Base-by-base conservation (phyloP, 2,329 filamentous ascomycete genomes). In the Arthrobotrys pseudoclavata region DNA sequence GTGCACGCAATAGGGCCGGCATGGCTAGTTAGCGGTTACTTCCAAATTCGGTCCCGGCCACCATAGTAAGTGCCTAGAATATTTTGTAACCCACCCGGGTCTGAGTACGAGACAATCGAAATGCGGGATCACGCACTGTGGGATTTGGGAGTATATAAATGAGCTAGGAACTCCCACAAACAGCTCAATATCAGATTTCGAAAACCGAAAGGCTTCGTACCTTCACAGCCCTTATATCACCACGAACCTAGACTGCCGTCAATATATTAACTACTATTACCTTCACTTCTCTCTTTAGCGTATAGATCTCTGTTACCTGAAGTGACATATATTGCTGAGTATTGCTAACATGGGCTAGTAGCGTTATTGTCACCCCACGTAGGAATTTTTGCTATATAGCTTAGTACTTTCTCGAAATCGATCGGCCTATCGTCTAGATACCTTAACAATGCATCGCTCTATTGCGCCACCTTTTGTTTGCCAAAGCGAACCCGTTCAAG, bases 401-500 rank as follows among this genome's bases (percentile, higher is more conserved):
- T 24, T 47, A 22, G 31, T 34, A 10, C 13, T n/a, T 42, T 12
- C 37, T 42, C 37, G 42, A 5, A 12, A 45, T n/a, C 15, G 15
- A 6, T 37, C 26, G 34, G 26, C 2, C 12, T 0, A 6, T 18
- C 20, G 7, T 24, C 15, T 20, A n/a, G 7, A 48, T 12, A 12
- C 31, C 6, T 26, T n/a, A 61, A 62, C 20, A 22, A 74, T 74
- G 69, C 62, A 74, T 22, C 31, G 20, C 20, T 22, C 9, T 10
- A 3, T 12, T 15, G 9, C n/a, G 37, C 4, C 53, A n/a, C 7
- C 34, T 1, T n/a, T 15, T 53, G 6, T 45, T n/a, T 45, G 26
- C 42, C 62, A 74, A 62, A 68, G 15, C 15, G 66, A 55, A 13
- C 42, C 24, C 20, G 45, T 62, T 20, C 50, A 53, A 55, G n/a